These are phyloP conservation scores for Aspergillus sclerotialis DNA, from an alignment of 2,329 filamentous ascomycete species.

Conservation along the genomic window DNA sequence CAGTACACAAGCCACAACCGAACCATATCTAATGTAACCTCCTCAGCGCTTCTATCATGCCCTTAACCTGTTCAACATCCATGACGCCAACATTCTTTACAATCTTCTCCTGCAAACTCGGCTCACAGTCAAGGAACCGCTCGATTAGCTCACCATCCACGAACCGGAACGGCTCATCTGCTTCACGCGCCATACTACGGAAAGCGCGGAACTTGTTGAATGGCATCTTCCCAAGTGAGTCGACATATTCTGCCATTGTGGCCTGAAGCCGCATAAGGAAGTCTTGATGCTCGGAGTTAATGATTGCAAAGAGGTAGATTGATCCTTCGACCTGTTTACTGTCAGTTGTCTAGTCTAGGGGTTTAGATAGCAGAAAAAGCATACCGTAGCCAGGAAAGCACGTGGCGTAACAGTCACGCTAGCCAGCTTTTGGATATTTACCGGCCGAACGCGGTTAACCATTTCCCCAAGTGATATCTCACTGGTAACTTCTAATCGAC, in stretches of 20 bases:
- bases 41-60: constrained; percentile 51
- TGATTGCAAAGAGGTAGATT: constrained; percentile 81
- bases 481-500: constrained; percentile 63
- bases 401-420: constrained; percentile 67
- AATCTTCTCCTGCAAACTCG: constrained; percentile 50
- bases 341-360: background rate
- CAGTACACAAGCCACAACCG: background rate
- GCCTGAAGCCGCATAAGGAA: constrained; percentile 75
- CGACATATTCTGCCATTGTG: constrained; percentile 59
- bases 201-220: constrained; percentile 81
- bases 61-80: constrained; percentile 54
- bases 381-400: constrained; percentile 83
- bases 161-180: constrained; percentile 74
- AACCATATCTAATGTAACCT: constrained; percentile 38
- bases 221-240: constrained; percentile 63
- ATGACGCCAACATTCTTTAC: constrained; percentile 44
- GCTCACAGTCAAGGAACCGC: constrained; percentile 66
- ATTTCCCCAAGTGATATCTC: constrained; percentile 87
- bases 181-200: constrained; percentile 62
- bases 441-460: constrained; percentile 77
- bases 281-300: constrained; percentile 65
- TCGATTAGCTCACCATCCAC: constrained; percentile 91
- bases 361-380: constrained; percentile 22
- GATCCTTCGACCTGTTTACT: constrained; percentile 69
- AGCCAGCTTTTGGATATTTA: constrained; percentile 59